Conservation (phyloP, 1,284 basidiomycete species). For the Cystobasidiaceae sp. region DNA sequence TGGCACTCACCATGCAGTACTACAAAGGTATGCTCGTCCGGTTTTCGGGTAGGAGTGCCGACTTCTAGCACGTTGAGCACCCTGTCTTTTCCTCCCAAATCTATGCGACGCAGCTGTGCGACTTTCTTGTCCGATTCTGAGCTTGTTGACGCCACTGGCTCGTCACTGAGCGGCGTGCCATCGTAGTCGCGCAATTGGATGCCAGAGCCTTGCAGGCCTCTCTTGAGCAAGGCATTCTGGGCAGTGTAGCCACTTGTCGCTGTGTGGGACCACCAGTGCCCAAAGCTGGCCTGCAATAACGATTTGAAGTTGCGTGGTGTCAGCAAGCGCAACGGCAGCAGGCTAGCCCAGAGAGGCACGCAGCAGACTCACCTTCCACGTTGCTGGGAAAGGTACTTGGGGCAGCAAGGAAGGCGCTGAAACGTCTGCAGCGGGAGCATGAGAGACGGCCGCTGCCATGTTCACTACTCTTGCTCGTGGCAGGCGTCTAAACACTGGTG, state of each 20-base stretch:
- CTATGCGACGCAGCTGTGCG: constrained; percentile 11
- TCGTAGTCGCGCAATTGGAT: constrained; percentile 27
- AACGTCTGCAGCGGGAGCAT: neutral
- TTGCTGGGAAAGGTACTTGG: constrained; percentile 19
- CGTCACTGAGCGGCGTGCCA: neutral
- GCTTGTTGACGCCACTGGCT: neutral
- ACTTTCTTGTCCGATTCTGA: neutral
- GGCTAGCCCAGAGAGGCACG: too few relatives aligned
- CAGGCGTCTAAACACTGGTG: too few relatives aligned
- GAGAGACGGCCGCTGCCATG: constrained; percentile 12
- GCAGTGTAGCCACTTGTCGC: constrained; percentile 1
- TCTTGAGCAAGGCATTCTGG: constrained; percentile 25
- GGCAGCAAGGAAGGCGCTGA: neutral
- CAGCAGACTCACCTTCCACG: constrained; percentile 30
- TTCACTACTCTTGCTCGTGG: too few relatives aligned
- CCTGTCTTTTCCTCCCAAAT: neutral
- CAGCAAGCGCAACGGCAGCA: too few relatives aligned
- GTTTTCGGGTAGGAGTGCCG: constrained; percentile 8
- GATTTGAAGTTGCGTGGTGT: too few relatives aligned
- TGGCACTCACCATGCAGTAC: constrained; percentile 9
- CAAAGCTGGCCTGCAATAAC: constrained; percentile 18
- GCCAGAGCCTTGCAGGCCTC: constrained; percentile 24
- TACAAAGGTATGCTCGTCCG: constrained; percentile 24
- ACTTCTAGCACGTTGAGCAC: constrained; percentile 29
- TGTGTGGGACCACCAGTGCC: constrained; percentile 18